These are phyloP conservation scores for Hypomontagnella monticulosa DNA, from an alignment of 495 filamentous ascomycete genomes.

Conservation along the genomic window DNA sequence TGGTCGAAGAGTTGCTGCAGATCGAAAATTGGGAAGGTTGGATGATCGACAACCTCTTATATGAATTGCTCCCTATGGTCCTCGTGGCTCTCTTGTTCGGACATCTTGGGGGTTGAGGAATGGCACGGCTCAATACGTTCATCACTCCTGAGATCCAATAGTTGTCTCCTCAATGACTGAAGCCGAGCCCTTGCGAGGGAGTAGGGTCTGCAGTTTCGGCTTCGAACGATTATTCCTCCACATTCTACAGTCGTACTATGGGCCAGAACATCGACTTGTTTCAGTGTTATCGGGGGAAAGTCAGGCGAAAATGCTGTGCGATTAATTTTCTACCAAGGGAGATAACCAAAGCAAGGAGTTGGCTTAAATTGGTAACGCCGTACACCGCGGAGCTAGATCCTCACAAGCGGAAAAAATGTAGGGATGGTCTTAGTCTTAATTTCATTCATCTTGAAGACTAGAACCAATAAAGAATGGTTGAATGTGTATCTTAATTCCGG, in stretches of 20 bases:
- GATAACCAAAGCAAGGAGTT: neutral
- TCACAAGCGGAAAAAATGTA: conserved; percentile 26
- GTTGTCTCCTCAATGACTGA: neutral
- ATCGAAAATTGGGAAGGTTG: neutral
- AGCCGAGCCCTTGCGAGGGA: conserved; percentile 21
- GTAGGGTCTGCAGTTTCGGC: neutral
- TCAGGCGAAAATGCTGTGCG: neutral
- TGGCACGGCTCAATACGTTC: too few relatives aligned
- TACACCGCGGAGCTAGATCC: neutral
- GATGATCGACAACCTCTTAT: conserved; percentile 36
- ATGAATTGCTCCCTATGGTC: neutral
- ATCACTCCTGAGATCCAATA: conserved; percentile 10
- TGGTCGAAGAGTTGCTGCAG: neutral
- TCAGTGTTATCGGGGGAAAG: neutral
- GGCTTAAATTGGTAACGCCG: neutral
- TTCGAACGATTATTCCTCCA: neutral
- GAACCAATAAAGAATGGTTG: conserved; percentile 15
- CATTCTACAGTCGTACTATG: neutral
- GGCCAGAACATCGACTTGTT: neutral
- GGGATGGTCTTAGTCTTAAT: conserved; percentile 16
- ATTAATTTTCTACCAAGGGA: conserved; percentile 24
- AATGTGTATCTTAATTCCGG: conserved; percentile 36
- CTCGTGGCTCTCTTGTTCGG: too few relatives aligned
- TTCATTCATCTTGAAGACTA: conserved; percentile 9
- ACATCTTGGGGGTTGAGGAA: too few relatives aligned